Percentiles rank a stretch among this genome's conserved stretches.
Conservation (phyloP, 352 stramenopile species). For the Pythium monospermum region DNA sequence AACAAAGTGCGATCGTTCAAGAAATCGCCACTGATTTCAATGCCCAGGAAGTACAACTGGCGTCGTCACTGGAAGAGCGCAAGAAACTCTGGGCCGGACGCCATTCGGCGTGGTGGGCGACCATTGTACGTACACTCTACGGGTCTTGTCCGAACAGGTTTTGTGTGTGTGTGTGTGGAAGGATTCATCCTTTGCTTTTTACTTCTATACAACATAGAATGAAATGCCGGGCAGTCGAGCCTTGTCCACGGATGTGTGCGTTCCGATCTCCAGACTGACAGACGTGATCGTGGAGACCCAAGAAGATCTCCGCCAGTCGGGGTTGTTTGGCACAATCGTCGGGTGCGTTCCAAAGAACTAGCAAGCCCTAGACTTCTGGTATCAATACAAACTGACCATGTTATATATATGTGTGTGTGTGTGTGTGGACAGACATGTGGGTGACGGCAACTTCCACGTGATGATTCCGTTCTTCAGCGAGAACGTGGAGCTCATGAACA, state of each 20-base stretch:
- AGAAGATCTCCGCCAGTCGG: constrained; percentile 81
- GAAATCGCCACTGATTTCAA: constrained; percentile 85
- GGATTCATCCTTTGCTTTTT: not conserved
- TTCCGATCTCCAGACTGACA: constrained; percentile 93
- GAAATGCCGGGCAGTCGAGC: constrained; percentile 78
- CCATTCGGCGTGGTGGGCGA: constrained; percentile 84
- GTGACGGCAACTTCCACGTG: constrained; percentile 98
- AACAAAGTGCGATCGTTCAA: constrained; percentile 84
- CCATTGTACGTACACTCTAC: constrained; percentile 38
- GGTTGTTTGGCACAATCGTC: constrained; percentile 91
- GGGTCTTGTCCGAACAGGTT: not conserved
- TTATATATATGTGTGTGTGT: too few relatives aligned
- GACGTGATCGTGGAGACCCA: constrained; percentile 93
- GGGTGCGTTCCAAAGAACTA: too few relatives aligned
- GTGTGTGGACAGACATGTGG: constrained; percentile 50
- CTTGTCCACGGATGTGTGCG: constrained; percentile 95
- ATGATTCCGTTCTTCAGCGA: constrained; percentile 91
- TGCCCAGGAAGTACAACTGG: constrained; percentile 76
- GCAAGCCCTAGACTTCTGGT: too few relatives aligned
- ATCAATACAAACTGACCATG: too few relatives aligned
- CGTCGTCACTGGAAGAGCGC: constrained; percentile 62
- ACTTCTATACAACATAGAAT: constrained; percentile 24
- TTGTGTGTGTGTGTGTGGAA: not conserved
- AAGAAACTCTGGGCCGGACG: constrained; percentile 82
- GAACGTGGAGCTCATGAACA: constrained; percentile 79